These are phyloP conservation scores for Taphrina betulina DNA, from an alignment of 1,139 yeast genomes.

Conservation along the genomic window DNA sequence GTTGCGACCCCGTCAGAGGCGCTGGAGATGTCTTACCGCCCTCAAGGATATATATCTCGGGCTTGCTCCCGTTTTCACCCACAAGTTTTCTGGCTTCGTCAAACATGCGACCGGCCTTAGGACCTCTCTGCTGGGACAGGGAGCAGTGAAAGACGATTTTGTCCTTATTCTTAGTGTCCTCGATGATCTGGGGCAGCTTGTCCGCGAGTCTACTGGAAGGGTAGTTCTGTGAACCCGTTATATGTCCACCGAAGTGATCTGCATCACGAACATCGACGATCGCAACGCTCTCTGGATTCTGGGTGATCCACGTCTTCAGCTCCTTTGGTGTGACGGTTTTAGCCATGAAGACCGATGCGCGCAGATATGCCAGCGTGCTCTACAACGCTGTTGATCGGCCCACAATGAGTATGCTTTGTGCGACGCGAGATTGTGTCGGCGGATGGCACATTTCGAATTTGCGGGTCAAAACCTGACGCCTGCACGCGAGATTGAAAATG, in stretches of 20 bases:
- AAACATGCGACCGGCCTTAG: slow-evolving; percentile 71
- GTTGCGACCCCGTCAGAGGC: neutral
- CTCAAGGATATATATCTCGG: slow-evolving; percentile 65
- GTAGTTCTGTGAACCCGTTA: slow-evolving; percentile 59
- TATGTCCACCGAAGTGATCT: slow-evolving; percentile 77
- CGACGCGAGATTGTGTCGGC: no score
- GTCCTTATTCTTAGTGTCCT: slow-evolving; percentile 16
- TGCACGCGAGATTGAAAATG: no score
- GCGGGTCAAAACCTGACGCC: no score
- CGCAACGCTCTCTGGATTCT: slow-evolving; percentile 45
- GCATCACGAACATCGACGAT: slow-evolving; percentile 85
- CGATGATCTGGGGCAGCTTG: slow-evolving; percentile 48
- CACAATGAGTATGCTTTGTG: no score
- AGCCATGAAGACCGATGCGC: neutral
- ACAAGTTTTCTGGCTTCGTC: slow-evolving; percentile 39
- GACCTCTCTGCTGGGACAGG: slow-evolving; percentile 73
- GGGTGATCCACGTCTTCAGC: slow-evolving; percentile 19
- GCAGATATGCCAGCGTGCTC: no score
- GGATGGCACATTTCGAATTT: no score
- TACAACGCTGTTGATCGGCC: no score
- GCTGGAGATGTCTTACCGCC: slow-evolving; percentile 51
- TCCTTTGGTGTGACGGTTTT: slow-evolving; percentile 5
- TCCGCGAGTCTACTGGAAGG: slow-evolving; percentile 57
- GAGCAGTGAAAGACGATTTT: slow-evolving; percentile 70
- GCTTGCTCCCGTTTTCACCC: slow-evolving; percentile 44